phyloP scores from a whole-genome alignment of 305 asterid species.

The Galium porrigens region DNA sequence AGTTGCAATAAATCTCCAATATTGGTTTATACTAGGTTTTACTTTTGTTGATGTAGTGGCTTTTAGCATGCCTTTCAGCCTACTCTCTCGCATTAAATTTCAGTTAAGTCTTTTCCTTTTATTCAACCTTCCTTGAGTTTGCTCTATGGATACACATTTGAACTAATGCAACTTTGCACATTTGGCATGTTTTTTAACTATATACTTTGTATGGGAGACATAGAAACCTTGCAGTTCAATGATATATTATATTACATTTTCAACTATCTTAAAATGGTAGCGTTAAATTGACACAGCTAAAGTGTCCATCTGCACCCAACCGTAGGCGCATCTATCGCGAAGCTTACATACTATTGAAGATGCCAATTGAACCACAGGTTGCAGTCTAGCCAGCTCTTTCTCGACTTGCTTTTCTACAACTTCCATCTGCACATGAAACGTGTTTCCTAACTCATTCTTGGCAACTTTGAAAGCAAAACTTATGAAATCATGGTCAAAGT shows the following conservation, averaged over 20 bases:
- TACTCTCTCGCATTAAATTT: background rate
- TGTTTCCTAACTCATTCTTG: background rate
- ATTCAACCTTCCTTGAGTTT: background rate
- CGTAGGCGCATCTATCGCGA: slow-evolving; percentile 69
- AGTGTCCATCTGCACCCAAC: slow-evolving; percentile 64
- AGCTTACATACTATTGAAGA: slow-evolving; percentile 48
- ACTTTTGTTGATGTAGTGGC: background rate
- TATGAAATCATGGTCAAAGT: background rate
- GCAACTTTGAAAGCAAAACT: background rate
- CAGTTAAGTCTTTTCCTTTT: background rate
- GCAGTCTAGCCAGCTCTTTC: slow-evolving; percentile 50
- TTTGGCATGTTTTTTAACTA: background rate
- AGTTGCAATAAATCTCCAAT: slow-evolving; percentile 42
- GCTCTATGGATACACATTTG: background rate
- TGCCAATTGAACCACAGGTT: slow-evolving; percentile 55
- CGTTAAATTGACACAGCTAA: slow-evolving; percentile 29
- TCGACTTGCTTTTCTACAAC: slow-evolving; percentile 36
- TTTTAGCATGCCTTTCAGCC: background rate
- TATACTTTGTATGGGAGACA: background rate
- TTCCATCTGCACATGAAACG: slow-evolving; percentile 39
- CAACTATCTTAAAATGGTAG: background rate
- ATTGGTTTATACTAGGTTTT: background rate
- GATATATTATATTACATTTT: background rate
- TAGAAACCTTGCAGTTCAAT: background rate
- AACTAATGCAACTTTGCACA: background rate